These are phyloP conservation scores for Vanilla planifolia DNA, from an alignment of 106 monocot genomes.

Conservation along the genomic window DNA sequence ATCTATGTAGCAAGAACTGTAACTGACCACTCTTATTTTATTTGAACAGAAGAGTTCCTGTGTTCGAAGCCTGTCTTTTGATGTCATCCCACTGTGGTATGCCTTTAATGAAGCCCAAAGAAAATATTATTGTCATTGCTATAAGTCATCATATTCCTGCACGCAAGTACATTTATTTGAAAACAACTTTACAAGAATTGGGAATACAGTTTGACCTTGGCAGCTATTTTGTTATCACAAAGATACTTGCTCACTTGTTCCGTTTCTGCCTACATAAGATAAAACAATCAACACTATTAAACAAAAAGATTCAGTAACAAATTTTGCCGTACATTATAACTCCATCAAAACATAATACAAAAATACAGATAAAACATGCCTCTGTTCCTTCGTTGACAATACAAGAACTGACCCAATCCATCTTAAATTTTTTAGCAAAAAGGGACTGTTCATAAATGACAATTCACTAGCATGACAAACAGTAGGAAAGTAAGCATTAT, in stretches of 20 bases:
- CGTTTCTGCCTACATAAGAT: conserved; percentile 68
- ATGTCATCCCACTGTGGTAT: conserved; percentile 76
- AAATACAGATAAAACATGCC: no score
- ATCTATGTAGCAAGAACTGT: conserved; percentile 5
- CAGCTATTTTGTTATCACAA: conserved; percentile 70
- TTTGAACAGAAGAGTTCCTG: conserved; percentile 82
- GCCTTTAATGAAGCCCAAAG: conserved; percentile 37
- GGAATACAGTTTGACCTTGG: conserved; percentile 53
- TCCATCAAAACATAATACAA: no score
- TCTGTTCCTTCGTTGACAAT: no score
- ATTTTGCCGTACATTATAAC: no score
- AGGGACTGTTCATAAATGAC: no score
- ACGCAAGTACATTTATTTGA: neutral
- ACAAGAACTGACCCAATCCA: no score
- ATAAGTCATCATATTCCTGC: neutral
- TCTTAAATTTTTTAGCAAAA: no score
- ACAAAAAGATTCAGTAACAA: neutral
- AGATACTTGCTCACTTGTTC: conserved; percentile 79
- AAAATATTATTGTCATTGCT: no score
- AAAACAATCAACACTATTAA: neutral
- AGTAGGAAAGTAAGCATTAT: no score
- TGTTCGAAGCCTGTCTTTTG: conserved; percentile 52
- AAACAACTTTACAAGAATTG: neutral
- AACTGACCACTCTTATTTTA: conserved; percentile 84
- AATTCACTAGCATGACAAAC: no score